Percentiles rank a stretch among this genome's conserved stretches.
phyloP scores from a whole-genome alignment of 331 rosid genomes.

The Cucumis variabilis region DNA sequence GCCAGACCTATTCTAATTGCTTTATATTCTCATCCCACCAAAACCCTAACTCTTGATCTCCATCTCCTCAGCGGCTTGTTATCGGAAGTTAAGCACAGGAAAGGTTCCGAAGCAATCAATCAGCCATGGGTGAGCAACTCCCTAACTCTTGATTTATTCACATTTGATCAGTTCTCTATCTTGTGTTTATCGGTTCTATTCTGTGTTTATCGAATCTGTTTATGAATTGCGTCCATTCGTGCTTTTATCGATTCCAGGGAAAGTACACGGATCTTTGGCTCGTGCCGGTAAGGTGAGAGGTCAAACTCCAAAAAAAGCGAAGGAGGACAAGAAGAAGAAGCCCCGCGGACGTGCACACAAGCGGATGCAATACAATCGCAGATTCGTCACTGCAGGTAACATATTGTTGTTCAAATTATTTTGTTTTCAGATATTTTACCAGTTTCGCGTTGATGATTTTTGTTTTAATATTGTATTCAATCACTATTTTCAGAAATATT shows the following conservation, averaged over 20 bases:
- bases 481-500: neutral
- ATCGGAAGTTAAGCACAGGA: neutral
- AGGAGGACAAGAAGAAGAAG: constrained; percentile 66
- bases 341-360: constrained; percentile 65
- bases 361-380: constrained; percentile 64
- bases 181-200: neutral
- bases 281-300: constrained; percentile 68
- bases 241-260: constrained; percentile 33
- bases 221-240: neutral
- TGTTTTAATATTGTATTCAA: neutral
- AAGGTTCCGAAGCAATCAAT: neutral
- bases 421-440: neutral
- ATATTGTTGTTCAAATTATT: neutral
- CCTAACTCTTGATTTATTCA: neutral
- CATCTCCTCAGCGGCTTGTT: neutral
- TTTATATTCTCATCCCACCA: neutral
- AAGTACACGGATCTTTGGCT: constrained; percentile 63
- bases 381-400: constrained; percentile 65
- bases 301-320: constrained; percentile 57
- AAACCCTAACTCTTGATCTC: neutral
- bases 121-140: neutral
- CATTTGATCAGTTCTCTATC: neutral
- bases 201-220: neutral
- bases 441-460: neutral
- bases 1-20: neutral